These are phyloP conservation scores for Spergularia bocconei DNA, from an alignment of 148 eudicot genomes.

Conservation along the genomic window DNA sequence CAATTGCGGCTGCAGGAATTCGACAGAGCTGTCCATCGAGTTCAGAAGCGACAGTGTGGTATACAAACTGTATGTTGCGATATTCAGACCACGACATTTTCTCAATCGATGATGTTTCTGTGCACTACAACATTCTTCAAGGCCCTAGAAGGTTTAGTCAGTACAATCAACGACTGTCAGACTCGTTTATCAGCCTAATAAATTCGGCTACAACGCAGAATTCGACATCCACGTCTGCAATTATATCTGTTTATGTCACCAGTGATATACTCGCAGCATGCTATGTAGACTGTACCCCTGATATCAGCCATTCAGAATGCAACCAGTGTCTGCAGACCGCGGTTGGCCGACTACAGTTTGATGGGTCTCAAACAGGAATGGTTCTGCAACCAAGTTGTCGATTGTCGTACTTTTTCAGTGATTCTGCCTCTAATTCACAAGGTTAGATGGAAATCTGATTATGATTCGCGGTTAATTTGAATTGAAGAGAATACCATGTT, in stretches of 20 bases:
- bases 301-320: conserved; percentile 20
- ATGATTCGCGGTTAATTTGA: neutral
- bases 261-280: neutral
- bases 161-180: conserved; percentile 13
- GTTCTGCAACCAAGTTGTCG: conserved; percentile 28
- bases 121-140: neutral
- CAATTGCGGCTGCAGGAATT: neutral
- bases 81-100: conserved; percentile 13
- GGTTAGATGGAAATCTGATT: neutral
- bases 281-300: conserved; percentile 28
- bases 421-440: neutral
- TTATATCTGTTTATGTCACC: conserved; percentile 8
- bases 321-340: conserved; percentile 27
- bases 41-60: conserved; percentile 17
- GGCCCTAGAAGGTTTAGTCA: conserved; percentile 4
- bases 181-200: conserved; percentile 10
- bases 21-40: conserved; percentile 13
- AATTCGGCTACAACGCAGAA: neutral
- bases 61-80: conserved; percentile 21
- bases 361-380: conserved; percentile 7
- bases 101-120: conserved; percentile 12
- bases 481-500: no score
- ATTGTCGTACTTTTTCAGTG: conserved; percentile 9
- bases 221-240: neutral
- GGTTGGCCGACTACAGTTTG: conserved; percentile 11